Evolutionary conservation across 257 asterid species (phyloP), one percentile per base, ranked within the genome.

Genomic region (Schizonepeta tenuifolia): DNA sequence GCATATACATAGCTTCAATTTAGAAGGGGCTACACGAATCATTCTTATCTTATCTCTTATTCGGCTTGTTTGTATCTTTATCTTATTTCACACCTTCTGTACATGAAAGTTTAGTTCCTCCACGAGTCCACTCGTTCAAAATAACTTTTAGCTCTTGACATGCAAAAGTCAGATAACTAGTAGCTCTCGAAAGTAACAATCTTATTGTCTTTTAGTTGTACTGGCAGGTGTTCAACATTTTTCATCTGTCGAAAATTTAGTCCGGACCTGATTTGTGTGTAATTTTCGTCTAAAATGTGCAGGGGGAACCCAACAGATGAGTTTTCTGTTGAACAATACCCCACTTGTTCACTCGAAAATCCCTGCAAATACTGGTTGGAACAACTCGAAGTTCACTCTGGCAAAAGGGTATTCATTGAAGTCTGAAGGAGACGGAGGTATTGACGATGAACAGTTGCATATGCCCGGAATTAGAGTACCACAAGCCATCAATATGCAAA

Each of bases 341-440:
- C 80, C 86, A 26, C 63, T 58, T 62, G 21, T 47, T 72, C 79
- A 82, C 63, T 62, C 78, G 41, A 75, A 72, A 77, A 55, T 74
- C 36, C 77, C 81, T 70, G 83, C 81, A 47, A 78, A 65, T 78
- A 59, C 86, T 51, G 62, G 75, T 62, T 85, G 92, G 91, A 93
- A 85, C 77, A 75, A 58, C 80, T 78, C 96, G 44, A 90, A 82
- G 85, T 90, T 88, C 87, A 84, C 94, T 4, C 75, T 90, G 13
- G 83, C 96, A 15, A 78, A 76, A 80, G 88, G 73, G 67, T 78
- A 64, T 77, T 44, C 85, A 15, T 51, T 50, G 50, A 86, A 81
- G 80, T 69, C 80, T 18, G 78, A 72, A 14, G 85, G 84, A 78
- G 64, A 77, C 55, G 80, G 78, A 60, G 73, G 73, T 41, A 64